Base-by-base conservation (phyloP, 768 basidiomycete genomes). In the Tephrocybe rancida region DNA sequence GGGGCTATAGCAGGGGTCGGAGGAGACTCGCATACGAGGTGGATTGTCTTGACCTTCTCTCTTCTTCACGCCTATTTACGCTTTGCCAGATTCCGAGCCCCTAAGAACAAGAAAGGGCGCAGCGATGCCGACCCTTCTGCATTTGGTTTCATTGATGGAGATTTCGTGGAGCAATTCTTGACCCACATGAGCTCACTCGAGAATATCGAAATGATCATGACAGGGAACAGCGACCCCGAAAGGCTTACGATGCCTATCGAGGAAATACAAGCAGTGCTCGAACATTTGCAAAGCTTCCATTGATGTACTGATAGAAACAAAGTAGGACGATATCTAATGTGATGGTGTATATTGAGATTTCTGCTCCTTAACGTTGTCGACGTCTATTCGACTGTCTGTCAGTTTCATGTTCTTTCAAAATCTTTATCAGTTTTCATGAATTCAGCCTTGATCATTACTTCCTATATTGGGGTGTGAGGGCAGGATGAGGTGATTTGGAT, bases 61-160 rank as follows among this genome's bases (percentile, higher is more conserved):
- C 5, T n/a, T 19, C 41, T 11, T 9, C 6, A 19, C 46, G 7
- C 26, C 22, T 55, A 35, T 42, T 55, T 25, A 62, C 22, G 16
- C 24, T 29, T n/a, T 41, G 22, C 0, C 45, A 94, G 92, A 57
- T 91, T 81, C 67, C 80, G 93, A 47, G 76, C 88, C 0, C 91
- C 92, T 0, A 83, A 82, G 57, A 82, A 74, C 34, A 72, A 72
- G 0, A 65, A 71, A 21, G 84, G 87, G 6, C 74, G 76, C 21
- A 84, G 79, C 44, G 88, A 90, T 60, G 74, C 78, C 7, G 81
- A 86, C 27, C 61, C 68, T 24, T 60, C 78, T 1, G 78, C 88
- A 1, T 78, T 77, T 35, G 93, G 92, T 14, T 94, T 97, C 76
- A 74, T 97, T 25, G 94, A 97, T 56, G 95, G 94, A 1, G 88